Evolutionary conservation across 148 eudicot genomes (phyloP), one percentile per base, ranked within the genome.

Genomic region (Amaranthus palmeri): DNA sequence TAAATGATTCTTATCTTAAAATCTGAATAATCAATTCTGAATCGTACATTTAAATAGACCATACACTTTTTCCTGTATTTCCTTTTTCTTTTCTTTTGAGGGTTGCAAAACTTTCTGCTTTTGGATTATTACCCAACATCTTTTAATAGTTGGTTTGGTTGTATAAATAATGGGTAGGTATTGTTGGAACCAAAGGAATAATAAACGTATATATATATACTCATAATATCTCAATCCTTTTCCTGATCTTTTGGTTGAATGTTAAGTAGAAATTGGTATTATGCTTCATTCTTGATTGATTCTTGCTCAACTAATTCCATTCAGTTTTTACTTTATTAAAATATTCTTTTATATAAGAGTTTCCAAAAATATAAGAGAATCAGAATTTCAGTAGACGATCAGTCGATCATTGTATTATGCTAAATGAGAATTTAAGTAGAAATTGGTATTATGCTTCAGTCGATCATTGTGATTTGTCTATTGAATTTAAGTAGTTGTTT

Each of bases 1-100:
- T 67, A 64, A 9, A 40, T 40, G 68, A 72, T 78, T 61, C 76
- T 72, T 77, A 77, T 77, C 72, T 18, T 58, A 59, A 25, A 44
- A 17, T 44, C 46, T 74, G 7, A 25, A 3, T 56, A 6, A 54
- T 65, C 61, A 25, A 25, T 25, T 66, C 48, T 48, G 25, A 74
- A 48, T 56, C 56, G 55, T 65, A 69, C 74, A 49, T 40, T 18
- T 41, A 49, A 8, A 4, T 48, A n/a, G 43, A 61, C 69, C 64
- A 49, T 7, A 63, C 76, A 54, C 68, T 72, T 63, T 43, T 47
- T 54, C 13, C 50, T 50, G 17, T 76, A 43, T 7, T 10, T 8
- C n/a, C 8, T 40, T 77, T n/a, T 58, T 71, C 61, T 49, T 10
- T 52, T 43, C 55, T 61, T 13, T n/a, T 25, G 36, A 25, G 36